Conservation (phyloP, 2,329 filamentous ascomycete genomes). For the Aspergillus ochraceus region DNA sequence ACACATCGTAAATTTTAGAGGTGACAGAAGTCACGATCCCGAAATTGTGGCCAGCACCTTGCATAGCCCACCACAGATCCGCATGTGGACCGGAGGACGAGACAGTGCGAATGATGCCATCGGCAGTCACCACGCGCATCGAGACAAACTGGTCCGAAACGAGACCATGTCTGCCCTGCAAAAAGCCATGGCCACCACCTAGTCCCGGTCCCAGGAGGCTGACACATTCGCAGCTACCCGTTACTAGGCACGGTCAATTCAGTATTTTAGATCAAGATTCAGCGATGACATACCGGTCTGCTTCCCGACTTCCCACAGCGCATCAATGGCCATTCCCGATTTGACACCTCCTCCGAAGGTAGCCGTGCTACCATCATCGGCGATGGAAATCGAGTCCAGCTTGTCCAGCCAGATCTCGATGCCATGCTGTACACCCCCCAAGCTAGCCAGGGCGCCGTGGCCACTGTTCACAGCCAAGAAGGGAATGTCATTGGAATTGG, state of each 20-base stretch:
- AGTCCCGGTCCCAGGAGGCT: conserved; percentile 51
- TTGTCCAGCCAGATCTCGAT: conserved; percentile 23
- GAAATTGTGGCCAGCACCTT: conserved; percentile 59
- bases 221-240: conserved; percentile 55
- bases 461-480: conserved; percentile 15
- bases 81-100: not conserved
- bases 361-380: conserved; percentile 45
- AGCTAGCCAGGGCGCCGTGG: conserved; percentile 9
- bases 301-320: conserved; percentile 52
- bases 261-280: not conserved
- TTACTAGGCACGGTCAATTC: conserved; percentile 26
- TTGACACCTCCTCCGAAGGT: conserved; percentile 51
- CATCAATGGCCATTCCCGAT: conserved; percentile 47
- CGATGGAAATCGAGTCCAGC: conserved; percentile 32
- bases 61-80: conserved; percentile 57
- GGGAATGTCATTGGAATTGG: conserved; percentile 9
- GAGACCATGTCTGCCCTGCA: conserved; percentile 56
- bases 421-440: conserved; percentile 11
- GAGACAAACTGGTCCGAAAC: conserved; percentile 55
- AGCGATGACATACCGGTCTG: conserved; percentile 38
- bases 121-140: conserved; percentile 53
- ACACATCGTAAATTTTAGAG: conserved; percentile 46
- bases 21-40: conserved; percentile 53
- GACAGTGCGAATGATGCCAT: conserved; percentile 35
- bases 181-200: conserved; percentile 58